phyloP scores from a whole-genome alignment of 257 asterid genomes.

The Plantago ovata region DNA sequence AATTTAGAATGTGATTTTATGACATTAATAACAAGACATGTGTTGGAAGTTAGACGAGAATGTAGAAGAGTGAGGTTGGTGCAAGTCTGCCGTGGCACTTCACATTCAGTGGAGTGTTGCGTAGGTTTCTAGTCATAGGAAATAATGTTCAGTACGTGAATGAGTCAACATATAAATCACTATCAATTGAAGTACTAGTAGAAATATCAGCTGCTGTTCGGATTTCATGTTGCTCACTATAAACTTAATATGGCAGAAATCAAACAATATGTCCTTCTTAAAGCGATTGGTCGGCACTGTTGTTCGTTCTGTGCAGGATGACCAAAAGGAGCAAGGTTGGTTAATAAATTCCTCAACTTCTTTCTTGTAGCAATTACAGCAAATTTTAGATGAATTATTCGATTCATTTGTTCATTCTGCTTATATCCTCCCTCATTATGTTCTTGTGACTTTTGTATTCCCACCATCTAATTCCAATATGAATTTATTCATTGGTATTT shows the following conservation, averaged over 20 bases:
- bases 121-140: too few relatives aligned
- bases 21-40: too few relatives aligned
- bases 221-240: conserved; percentile 19
- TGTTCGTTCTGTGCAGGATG: conserved; percentile 96
- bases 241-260: conserved; percentile 52
- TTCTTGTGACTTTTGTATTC: neutral
- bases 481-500: too few relatives aligned
- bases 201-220: neutral
- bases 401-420: neutral
- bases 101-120: too few relatives aligned
- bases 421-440: neutral
- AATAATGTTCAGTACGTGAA: too few relatives aligned
- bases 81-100: too few relatives aligned
- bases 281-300: conserved; percentile 92
- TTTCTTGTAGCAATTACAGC: neutral
- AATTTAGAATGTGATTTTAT: too few relatives aligned
- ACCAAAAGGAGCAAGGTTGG: conserved; percentile 92
- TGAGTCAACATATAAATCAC: too few relatives aligned
- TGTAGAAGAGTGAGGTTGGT: too few relatives aligned
- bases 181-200: neutral
- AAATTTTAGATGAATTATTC: too few relatives aligned
- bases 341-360: neutral
- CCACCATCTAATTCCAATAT: too few relatives aligned
- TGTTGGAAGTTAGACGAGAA: too few relatives aligned
- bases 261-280: conserved; percentile 67